phyloP scores from a whole-genome alignment of 2,329 filamentous ascomycete species.

The Trichophyton equinum region DNA sequence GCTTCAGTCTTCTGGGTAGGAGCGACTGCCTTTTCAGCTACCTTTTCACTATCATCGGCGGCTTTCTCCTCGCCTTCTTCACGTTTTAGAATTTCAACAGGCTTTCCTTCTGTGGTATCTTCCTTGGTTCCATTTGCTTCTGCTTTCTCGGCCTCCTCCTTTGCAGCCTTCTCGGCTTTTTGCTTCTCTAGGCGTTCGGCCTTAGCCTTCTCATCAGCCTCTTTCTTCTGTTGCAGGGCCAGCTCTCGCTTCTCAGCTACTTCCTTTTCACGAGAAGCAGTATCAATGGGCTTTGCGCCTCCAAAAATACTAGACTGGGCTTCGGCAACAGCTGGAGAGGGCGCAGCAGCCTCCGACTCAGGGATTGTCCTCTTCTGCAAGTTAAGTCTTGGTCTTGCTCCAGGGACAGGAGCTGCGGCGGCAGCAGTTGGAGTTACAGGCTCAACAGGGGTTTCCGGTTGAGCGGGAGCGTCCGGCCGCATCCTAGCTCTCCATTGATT shows the following conservation, averaged over 20 bases:
- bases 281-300: constrained; percentile 86
- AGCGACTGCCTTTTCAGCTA: constrained; percentile 15
- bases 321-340: constrained; percentile 41
- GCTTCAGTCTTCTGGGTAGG: constrained; percentile 24
- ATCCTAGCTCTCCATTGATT: constrained; percentile 87
- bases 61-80: constrained; percentile 34
- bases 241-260: constrained; percentile 78
- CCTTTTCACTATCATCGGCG: constrained; percentile 27
- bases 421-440: constrained; percentile 53
- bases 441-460: constrained; percentile 24
- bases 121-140: constrained; percentile 33
- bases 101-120: constrained; percentile 33
- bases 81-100: constrained; percentile 45
- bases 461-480: constrained; percentile 69
- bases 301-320: constrained; percentile 88
- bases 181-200: constrained; percentile 55
- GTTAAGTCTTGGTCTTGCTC: constrained; percentile 67
- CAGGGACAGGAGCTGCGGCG: constrained; percentile 47
- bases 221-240: constrained; percentile 66
- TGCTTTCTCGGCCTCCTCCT: constrained; percentile 35
- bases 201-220: constrained; percentile 74
- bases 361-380: constrained; percentile 83
- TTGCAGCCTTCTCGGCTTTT: constrained; percentile 51
- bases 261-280: constrained; percentile 73
- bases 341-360: constrained; percentile 51